Base-by-base conservation (phyloP, 352 stramenopile genomes). In the Pilasporangium apinafurcum region DNA sequence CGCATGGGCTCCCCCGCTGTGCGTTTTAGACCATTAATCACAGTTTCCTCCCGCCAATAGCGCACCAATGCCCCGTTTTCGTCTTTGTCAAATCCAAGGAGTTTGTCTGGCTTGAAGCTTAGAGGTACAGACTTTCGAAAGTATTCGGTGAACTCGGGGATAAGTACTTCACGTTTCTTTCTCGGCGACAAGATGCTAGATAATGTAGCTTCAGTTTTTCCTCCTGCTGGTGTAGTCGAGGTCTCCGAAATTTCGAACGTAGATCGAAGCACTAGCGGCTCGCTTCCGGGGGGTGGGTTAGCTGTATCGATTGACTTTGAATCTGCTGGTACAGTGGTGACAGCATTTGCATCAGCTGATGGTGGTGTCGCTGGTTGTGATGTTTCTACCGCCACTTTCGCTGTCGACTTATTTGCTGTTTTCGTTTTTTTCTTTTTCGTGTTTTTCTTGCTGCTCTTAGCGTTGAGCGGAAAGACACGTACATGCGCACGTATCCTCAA, bases 101-200 rank as follows among this genome's bases (percentile, higher is more conserved):
- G 54, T 8, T 49, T 55, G 30, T 92, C 80, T 0, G 79, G 69
- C 1, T 38, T 35, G 38, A 78, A 85, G 4, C 42, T 48, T 1
- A 30, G 44, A 0, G 44, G 35, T 22, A 88, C 64, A 0, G 64
- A 68, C 52, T 86, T 88, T 37, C 71, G 69, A 39, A 87, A 90
- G 13, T 64, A 48, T 29, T 83, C 74, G 3, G 77, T 90, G 50
- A 72, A 90, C 52, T 90, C 75, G 2, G 80, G 73, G 8, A 90
- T 45, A 5, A 83, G 42, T 2, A 74, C 50, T 13, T n/a, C 7
- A 37, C 13, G 17, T 12, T 21, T 26, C 16, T 37, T n/a, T 3
- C 27, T 14, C 16, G 33, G 5, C 10, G 44, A 44, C 34, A 42
- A n/a, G 21, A 5, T 35, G 6, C 3, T n/a, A n/a, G n/a, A n/a